These are phyloP conservation scores for Moesziomyces sp. DNA, from an alignment of 1,284 basidiomycete genomes.

Conservation along the genomic window DNA sequence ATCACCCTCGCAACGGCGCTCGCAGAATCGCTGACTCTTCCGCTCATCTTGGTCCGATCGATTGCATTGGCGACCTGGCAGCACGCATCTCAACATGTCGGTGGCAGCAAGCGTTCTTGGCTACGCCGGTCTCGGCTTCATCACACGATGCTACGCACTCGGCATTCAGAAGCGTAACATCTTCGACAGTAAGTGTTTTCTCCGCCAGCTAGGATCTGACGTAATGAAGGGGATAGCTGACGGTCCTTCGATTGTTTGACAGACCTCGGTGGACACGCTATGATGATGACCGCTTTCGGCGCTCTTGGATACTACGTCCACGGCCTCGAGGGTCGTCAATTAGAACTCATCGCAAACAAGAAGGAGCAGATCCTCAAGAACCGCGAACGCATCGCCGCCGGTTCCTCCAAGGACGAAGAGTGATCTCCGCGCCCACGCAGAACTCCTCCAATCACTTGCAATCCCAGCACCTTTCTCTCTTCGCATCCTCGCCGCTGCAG, in stretches of 20 bases:
- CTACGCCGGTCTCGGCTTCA: slow-evolving; percentile 64
- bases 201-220: not conserved
- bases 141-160: slow-evolving; percentile 65
- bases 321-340: slow-evolving; percentile 60
- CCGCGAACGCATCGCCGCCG: slow-evolving; percentile 29
- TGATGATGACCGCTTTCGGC: slow-evolving; percentile 60
- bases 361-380: slow-evolving; percentile 65
- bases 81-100: slow-evolving; percentile 22
- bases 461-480: too few relatives aligned
- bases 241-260: not conserved
- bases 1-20: too few relatives aligned
- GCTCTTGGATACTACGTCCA: slow-evolving; percentile 64
- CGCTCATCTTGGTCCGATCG: too few relatives aligned
- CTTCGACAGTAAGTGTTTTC: slow-evolving; percentile 62
- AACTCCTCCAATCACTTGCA: not conserved
- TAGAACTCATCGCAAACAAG: slow-evolving; percentile 54
- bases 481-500: too few relatives aligned
- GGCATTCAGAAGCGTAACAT: slow-evolving; percentile 67
- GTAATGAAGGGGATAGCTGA: too few relatives aligned
- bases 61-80: too few relatives aligned
- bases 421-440: not conserved
- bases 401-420: slow-evolving; percentile 16
- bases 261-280: slow-evolving; percentile 65
- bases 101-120: slow-evolving; percentile 62
- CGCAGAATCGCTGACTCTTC: too few relatives aligned